Evolutionary conservation across 2,329 filamentous ascomycete genomes (phyloP).

Genomic region (Neodidymelliopsis sp.): DNA sequence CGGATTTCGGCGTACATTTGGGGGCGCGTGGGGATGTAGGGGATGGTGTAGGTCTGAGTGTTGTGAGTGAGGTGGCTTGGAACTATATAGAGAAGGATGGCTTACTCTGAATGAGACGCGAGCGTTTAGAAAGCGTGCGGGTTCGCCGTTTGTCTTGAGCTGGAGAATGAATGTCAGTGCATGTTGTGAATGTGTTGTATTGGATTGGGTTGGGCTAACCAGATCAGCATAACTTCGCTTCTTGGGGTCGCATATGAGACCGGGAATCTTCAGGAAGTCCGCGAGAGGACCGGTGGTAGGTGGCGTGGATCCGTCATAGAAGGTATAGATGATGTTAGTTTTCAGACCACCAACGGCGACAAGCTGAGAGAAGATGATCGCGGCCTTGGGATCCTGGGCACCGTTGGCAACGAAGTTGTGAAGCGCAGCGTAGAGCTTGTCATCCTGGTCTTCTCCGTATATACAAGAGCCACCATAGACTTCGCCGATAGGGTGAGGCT

Average conservation of each 20-base stretch:
- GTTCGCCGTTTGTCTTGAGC: constrained; percentile 27
- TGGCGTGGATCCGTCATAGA: constrained; percentile 35
- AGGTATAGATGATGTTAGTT: constrained; percentile 27
- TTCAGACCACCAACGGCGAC: constrained; percentile 13
- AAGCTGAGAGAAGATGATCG: constrained; percentile 32
- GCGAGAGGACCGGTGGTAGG: constrained; percentile 44
- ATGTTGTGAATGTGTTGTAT: background rate
- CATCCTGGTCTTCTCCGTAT: constrained; percentile 39
- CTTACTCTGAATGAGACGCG: constrained; percentile 34
- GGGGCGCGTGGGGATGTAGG: constrained; percentile 34
- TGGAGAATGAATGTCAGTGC: background rate
- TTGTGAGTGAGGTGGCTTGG: constrained; percentile 17
- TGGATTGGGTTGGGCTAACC: constrained; percentile 21
- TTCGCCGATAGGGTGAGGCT: constrained; percentile 34
- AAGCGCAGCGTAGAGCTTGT: constrained; percentile 43
- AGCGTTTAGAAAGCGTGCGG: constrained; percentile 17
- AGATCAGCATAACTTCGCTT: constrained; percentile 45
- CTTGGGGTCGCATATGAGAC: constrained; percentile 28
- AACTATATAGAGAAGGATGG: too few species aligned
- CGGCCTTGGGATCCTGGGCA: constrained; percentile 34
- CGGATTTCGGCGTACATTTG: constrained; percentile 48
- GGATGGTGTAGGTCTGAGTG: constrained; percentile 34
- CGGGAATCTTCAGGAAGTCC: constrained; percentile 41
- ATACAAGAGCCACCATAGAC: constrained; percentile 51
- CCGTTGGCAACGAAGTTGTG: constrained; percentile 42